These are phyloP conservation scores for Garcia nutans DNA, from an alignment of 345 rosid genomes.

Conservation along the genomic window DNA sequence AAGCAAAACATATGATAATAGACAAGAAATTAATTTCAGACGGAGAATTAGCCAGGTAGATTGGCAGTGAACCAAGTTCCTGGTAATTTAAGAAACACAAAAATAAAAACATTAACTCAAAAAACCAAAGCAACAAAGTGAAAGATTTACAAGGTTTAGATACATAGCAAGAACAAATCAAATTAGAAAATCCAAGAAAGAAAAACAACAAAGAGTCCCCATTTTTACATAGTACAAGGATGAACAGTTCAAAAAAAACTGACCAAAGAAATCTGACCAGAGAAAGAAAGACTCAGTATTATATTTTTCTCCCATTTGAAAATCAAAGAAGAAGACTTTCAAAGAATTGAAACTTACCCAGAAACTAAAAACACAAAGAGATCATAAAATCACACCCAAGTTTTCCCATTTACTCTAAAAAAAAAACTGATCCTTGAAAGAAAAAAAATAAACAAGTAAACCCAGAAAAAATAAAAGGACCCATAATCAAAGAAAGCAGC, in stretches of 20 bases:
- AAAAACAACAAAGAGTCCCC: no score
- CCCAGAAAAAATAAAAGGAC: neutral
- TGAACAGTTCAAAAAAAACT: constrained; percentile 1
- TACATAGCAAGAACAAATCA: neutral
- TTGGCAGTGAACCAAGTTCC: neutral
- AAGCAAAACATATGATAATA: constrained; percentile 23
- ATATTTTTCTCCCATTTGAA: neutral
- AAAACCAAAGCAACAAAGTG: neutral
- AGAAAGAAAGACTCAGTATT: neutral
- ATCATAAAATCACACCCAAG: neutral
- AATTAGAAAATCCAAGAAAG: neutral
- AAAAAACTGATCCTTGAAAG: no score
- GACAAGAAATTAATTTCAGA: neutral
- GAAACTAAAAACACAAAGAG: neutral
- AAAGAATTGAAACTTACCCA: neutral
- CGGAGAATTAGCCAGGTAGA: neutral
- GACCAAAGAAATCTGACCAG: neutral
- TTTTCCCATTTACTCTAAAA: neutral
- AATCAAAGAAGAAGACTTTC: constrained; percentile 7
- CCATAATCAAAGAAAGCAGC: neutral
- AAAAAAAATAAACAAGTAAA: neutral
- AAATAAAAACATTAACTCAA: neutral
- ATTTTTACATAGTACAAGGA: neutral
- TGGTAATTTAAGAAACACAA: neutral
- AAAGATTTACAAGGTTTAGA: neutral